These are phyloP conservation scores for Pelagophyceae sp. DNA, from an alignment of 352 stramenopile species.

Conservation along the genomic window DNA sequence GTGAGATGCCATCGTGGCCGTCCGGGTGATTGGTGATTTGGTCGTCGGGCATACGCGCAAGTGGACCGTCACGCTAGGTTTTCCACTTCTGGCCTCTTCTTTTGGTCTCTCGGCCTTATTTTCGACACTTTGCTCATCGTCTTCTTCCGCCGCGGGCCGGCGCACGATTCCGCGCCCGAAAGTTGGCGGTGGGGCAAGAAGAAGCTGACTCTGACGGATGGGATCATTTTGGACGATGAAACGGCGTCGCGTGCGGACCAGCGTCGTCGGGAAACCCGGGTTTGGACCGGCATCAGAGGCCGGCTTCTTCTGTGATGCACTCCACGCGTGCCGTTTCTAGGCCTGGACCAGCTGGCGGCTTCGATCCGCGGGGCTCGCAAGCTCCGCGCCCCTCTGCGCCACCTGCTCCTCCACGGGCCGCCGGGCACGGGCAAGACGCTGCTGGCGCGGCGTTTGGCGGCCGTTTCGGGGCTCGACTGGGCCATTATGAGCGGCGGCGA, in stretches of 20 bases:
- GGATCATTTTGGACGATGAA: background rate
- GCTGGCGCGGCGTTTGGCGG: constrained; percentile 63
- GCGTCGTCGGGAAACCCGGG: too few relatives aligned
- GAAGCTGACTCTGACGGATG: background rate
- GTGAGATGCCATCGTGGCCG: too few relatives aligned
- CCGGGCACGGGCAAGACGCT: constrained; percentile 73
- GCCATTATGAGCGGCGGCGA: constrained; percentile 70
- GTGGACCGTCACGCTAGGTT: too few relatives aligned
- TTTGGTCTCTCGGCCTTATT: background rate
- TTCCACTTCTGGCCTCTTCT: background rate
- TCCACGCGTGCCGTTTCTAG: too few relatives aligned
- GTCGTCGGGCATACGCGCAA: too few relatives aligned
- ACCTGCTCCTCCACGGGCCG: constrained; percentile 67
- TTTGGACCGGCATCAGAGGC: too few relatives aligned
- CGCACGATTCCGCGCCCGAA: background rate
- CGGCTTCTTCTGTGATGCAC: too few relatives aligned
- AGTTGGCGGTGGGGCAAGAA: background rate
- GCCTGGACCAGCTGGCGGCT: background rate
- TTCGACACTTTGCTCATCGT: background rate
- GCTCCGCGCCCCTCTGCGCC: constrained; percentile 53
- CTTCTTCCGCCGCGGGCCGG: background rate
- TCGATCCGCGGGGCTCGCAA: background rate
- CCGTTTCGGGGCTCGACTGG: constrained; percentile 63
- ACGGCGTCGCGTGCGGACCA: background rate
- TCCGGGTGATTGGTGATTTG: too few relatives aligned